Evolutionary conservation across 2,329 filamentous ascomycete species (phyloP).

Genomic region (Cladosporium sphaerospermum): DNA sequence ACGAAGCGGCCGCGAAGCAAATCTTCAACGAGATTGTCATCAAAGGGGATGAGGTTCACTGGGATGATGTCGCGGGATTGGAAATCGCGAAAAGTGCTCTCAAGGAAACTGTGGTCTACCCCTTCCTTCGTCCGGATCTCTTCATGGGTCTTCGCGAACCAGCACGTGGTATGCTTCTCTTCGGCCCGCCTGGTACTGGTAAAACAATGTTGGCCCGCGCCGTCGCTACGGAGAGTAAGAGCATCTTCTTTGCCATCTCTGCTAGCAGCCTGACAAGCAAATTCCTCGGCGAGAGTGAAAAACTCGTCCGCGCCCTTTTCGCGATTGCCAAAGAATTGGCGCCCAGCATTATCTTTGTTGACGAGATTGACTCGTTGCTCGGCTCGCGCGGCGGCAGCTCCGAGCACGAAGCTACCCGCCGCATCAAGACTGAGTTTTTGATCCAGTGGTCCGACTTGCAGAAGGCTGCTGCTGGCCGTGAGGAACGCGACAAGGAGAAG

Average conservation of each 20-base stretch:
- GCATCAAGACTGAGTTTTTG: slow-evolving; percentile 96
- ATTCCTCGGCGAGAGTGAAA: slow-evolving; percentile 93
- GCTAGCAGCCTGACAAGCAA: slow-evolving; percentile 92
- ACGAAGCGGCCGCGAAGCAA: slow-evolving; percentile 75
- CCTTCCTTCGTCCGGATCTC: slow-evolving; percentile 87
- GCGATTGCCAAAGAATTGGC: slow-evolving; percentile 80
- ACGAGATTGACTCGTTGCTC: slow-evolving; percentile 92
- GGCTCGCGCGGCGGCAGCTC: slow-evolving; percentile 75
- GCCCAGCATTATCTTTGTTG: slow-evolving; percentile 95
- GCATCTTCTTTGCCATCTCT: slow-evolving; percentile 95
- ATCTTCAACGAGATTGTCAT: slow-evolving; percentile 96
- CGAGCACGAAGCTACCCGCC: slow-evolving; percentile 85
- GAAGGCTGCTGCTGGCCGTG: slow-evolving; percentile 80
- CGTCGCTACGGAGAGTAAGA: slow-evolving; percentile 88
- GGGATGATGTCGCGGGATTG: slow-evolving; percentile 87
- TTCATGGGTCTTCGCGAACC: slow-evolving; percentile 95
- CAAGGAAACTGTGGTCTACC: slow-evolving; percentile 94
- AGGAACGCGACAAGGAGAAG: slow-evolving; percentile 59
- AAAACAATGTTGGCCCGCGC: slow-evolving; percentile 97
- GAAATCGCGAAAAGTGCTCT: slow-evolving; percentile 85
- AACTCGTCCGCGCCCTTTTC: slow-evolving; percentile 88
- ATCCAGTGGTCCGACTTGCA: slow-evolving; percentile 97
- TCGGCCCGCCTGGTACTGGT: slow-evolving; percentile 93
- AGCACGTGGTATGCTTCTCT: slow-evolving; percentile 88
- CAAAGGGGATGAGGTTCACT: slow-evolving; percentile 88